Conservation (phyloP, 2,329 filamentous ascomycete species). For the Verticillium tricorpus region DNA sequence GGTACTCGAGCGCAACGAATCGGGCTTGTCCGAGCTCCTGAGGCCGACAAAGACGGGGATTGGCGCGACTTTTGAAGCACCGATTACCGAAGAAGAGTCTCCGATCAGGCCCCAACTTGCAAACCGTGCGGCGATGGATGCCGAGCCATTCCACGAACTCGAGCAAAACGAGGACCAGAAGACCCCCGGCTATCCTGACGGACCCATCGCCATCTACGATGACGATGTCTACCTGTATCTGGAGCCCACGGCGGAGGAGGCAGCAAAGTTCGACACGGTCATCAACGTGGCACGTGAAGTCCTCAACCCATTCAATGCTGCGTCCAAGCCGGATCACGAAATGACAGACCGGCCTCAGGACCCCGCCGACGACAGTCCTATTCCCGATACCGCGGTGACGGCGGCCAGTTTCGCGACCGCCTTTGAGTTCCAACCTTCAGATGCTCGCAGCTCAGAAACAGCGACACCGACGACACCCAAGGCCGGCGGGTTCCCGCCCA, state of each 20-base stretch:
- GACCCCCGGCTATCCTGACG: constrained; percentile 76
- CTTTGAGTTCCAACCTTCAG: constrained; percentile 47
- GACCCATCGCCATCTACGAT: constrained; percentile 76
- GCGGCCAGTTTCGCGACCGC: constrained; percentile 56
- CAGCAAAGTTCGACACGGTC: constrained; percentile 73
- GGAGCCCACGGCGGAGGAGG: constrained; percentile 75
- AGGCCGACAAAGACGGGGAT: constrained; percentile 44
- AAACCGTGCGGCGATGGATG: constrained; percentile 52
- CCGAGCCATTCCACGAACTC: constrained; percentile 60
- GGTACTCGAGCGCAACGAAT: constrained; percentile 55
- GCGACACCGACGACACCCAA: constrained; percentile 59
- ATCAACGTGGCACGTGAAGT: constrained; percentile 84
- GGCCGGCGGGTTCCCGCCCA: constrained; percentile 36
- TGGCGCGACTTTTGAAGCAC: constrained; percentile 30
- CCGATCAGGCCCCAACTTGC: constrained; percentile 59
- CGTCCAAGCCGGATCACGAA: constrained; percentile 13
- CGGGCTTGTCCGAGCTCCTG: constrained; percentile 54
- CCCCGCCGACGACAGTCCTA: constrained; percentile 36
- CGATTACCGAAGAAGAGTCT: constrained; percentile 52
- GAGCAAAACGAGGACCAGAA: constrained; percentile 75
- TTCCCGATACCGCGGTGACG: constrained; percentile 54
- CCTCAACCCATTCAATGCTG: constrained; percentile 61
- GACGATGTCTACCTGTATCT: constrained; percentile 75
- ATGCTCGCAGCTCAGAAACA: constrained; percentile 34
- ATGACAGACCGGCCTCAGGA: constrained; percentile 23